Base-by-base conservation (phyloP, 1,284 basidiomycete species). In the Trichosporon sp. region DNA sequence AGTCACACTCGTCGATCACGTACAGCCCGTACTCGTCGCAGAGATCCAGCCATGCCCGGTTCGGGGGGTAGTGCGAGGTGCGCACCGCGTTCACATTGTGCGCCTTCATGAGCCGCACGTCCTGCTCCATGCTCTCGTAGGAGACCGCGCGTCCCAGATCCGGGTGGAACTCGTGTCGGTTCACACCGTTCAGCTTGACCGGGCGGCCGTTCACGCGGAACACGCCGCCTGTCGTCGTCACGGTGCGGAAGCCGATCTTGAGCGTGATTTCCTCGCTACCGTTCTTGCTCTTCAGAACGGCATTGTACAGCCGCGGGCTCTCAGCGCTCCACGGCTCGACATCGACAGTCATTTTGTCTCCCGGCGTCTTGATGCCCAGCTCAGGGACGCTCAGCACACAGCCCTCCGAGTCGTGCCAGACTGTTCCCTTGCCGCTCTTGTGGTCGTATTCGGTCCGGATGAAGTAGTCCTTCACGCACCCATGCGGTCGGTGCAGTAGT, bases 71-170 rank as follows among this genome's bases (percentile, higher is more conserved):
- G 51, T 76, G 75, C n/a, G 51, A 62, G 12, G 60, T 65, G 47
- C 75, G 70, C 2, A 75, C 75, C 2, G 75, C 75, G 62, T 76
- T 76, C 68, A 76, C 64, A 38, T 76, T 76, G 67, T 72, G 70
- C 6, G 42, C 56, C 64, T 76, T 76, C 73, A 76, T 74, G 27
- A 75, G 47, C 27, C 71, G 32, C n/a, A 76, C 67, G 62, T 76
- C 75, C 12, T 70, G 25, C 18, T 72, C 66, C 75, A 76, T 76
- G 1, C 60, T 69, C 60, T 73, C 67, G n/a, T 15, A 32, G 13
- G 35, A 32, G 29, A 75, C 25, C 1, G 72, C 66, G 8, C 75
- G 72, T 0, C 75, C 75, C 1, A 34, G 31, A 27, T 71, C 62
- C 18, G 73, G 72, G 44, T 74, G 66, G 66, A 75, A 75, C 67